A percentile compares a stretch with the other conserved stretches of the same genome.
Evolutionary conservation across 805 yeast species (phyloP).

Genomic region (Suhomyces vadensis): DNA sequence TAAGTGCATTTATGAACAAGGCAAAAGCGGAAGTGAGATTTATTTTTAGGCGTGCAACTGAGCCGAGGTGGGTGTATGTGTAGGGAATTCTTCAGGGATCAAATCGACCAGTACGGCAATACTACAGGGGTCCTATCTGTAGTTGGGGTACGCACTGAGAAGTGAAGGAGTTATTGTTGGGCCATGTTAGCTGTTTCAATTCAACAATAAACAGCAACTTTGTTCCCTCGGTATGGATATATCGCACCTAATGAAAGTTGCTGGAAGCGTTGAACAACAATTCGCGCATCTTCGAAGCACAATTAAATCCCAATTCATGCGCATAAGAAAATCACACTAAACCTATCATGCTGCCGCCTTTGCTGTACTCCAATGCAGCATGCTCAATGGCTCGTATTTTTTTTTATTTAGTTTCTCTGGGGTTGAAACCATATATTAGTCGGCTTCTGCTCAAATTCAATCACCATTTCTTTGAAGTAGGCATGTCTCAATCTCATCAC

Average conservation of each 20-base stretch:
- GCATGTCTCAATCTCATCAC: constrained; percentile 10
- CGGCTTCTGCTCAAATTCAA: neutral
- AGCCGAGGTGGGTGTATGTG: too few species aligned
- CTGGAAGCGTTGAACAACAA: neutral
- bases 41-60: too few species aligned
- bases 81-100: too few species aligned
- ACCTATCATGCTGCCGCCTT: neutral
- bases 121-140: too few species aligned
- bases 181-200: too few species aligned
- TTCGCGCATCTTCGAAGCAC: neutral
- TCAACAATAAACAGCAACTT: neutral
- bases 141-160: too few species aligned
- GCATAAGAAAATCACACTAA: neutral
- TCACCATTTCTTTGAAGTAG: neutral
- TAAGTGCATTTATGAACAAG: too few species aligned
- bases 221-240: neutral
- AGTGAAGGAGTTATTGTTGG: too few species aligned
- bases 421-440: neutral
- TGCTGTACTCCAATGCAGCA: neutral
- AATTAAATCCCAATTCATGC: neutral
- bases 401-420: neutral
- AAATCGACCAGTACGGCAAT: too few species aligned
- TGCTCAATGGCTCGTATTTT: constrained; percentile 3
- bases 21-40: too few species aligned
- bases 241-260: neutral